Evolutionary conservation across 1,284 basidiomycete genomes (phyloP).

Genomic region (Cutaneotrichosporon spelunceum): DNA sequence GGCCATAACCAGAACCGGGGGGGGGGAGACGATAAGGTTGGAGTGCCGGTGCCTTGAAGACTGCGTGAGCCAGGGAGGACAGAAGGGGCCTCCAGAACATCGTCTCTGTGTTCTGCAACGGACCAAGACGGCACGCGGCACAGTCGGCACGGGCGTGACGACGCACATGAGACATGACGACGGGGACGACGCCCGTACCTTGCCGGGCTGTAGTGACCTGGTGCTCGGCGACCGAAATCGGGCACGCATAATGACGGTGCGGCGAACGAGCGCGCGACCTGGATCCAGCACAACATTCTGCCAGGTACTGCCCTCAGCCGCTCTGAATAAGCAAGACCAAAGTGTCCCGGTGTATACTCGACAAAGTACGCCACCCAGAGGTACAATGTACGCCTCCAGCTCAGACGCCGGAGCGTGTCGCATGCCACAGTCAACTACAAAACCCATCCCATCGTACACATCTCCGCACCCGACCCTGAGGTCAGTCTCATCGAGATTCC

Average conservation of each 20-base stretch:
- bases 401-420: too few species aligned
- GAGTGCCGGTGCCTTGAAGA: background rate
- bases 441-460: too few species aligned
- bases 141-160: background rate
- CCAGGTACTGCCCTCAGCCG: too few species aligned
- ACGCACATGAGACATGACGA: background rate
- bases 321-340: too few species aligned
- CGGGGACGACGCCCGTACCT: background rate
- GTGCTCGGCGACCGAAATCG: background rate
- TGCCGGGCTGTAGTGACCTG: background rate
- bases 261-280: too few species aligned
- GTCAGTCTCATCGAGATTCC: too few species aligned
- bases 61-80: background rate
- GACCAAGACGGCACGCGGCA: background rate
- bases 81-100: background rate
- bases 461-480: too few species aligned
- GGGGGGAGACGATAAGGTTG: background rate
- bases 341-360: too few species aligned
- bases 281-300: too few species aligned
- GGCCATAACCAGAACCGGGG: background rate
- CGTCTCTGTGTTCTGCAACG: background rate
- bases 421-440: too few species aligned
- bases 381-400: too few species aligned
- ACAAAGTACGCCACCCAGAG: too few species aligned
- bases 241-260: background rate